Evolutionary conservation across 1,284 basidiomycete genomes (phyloP).

Genomic region (Gomphus bonarii): DNA sequence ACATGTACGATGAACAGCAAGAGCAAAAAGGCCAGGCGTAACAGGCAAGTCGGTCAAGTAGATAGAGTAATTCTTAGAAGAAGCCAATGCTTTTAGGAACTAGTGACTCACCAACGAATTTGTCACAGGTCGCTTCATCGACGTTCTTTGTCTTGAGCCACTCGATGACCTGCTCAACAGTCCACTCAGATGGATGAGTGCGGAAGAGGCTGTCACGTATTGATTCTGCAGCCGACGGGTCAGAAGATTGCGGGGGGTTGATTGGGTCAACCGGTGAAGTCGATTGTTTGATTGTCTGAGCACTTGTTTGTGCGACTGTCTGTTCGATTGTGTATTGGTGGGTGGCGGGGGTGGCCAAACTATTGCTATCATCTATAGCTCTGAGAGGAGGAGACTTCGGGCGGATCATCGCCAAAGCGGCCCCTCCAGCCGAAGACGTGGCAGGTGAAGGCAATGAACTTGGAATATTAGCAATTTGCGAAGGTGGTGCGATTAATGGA

Average conservation of each 20-base stretch:
- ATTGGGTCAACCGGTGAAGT: background rate
- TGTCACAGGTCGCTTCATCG: conserved; percentile 71
- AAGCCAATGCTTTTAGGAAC: background rate
- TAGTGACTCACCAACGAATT: conserved; percentile 64
- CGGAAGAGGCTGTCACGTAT: background rate
- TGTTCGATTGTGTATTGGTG: background rate
- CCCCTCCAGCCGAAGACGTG: conserved; percentile 8
- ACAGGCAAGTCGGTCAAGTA: conserved; percentile 3
- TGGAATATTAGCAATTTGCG: conserved; percentile 6
- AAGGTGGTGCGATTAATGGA: background rate
- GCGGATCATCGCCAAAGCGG: background rate
- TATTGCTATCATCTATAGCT: background rate
- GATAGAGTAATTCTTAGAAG: background rate
- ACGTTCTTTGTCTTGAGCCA: conserved; percentile 86
- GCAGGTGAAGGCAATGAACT: conserved; percentile 12
- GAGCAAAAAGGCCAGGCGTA: background rate
- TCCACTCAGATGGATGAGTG: conserved; percentile 66
- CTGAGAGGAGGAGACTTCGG: background rate
- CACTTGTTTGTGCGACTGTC: background rate
- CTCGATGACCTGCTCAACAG: conserved; percentile 79
- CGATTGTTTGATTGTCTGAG: background rate
- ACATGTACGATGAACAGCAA: background rate
- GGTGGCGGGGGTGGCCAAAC: background rate
- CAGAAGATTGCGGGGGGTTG: background rate
- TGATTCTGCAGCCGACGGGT: conserved; percentile 8